A percentile compares a stretch with the other conserved stretches of the same genome.
These are phyloP conservation scores for Colletotrichum sp. DNA, from an alignment of 2,329 filamentous ascomycete genomes.

Conservation along the genomic window DNA sequence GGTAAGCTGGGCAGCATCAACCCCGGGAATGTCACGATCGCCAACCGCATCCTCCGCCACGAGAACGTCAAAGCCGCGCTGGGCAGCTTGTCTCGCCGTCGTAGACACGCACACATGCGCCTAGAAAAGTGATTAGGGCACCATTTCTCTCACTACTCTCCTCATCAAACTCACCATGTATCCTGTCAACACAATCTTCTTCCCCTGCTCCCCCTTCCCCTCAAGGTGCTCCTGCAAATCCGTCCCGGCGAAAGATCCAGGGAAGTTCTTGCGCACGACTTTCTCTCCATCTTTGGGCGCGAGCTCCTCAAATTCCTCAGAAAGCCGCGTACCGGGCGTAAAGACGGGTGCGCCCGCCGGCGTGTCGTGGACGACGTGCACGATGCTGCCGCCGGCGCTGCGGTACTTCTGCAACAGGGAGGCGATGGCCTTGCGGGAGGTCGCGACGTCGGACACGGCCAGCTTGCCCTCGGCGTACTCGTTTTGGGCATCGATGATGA, in stretches of 20 bases:
- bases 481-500: slow-evolving; percentile 76
- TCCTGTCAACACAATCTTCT: slow-evolving; percentile 66
- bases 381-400: slow-evolving; percentile 50
- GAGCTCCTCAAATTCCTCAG: slow-evolving; percentile 65
- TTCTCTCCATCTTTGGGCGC: slow-evolving; percentile 59
- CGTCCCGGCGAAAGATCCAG: slow-evolving; percentile 66
- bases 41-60: slow-evolving; percentile 68
- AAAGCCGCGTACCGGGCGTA: slow-evolving; percentile 65
- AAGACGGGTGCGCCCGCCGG: slow-evolving; percentile 70
- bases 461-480: slow-evolving; percentile 68
- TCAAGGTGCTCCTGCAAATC: slow-evolving; percentile 60
- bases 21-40: slow-evolving; percentile 70
- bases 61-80: slow-evolving; percentile 69
- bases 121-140: slow-evolving; percentile 32
- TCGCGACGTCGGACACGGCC: slow-evolving; percentile 55
- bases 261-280: slow-evolving; percentile 61
- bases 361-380: slow-evolving; percentile 66
- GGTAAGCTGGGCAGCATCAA: slow-evolving; percentile 56
- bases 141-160: too few species aligned
- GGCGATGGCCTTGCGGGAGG: slow-evolving; percentile 61
- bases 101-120: slow-evolving; percentile 71
- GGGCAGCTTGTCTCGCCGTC: slow-evolving; percentile 64
- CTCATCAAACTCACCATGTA: slow-evolving; percentile 54
- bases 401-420: slow-evolving; percentile 66
- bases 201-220: slow-evolving; percentile 50